Base-by-base conservation (phyloP, 1,284 basidiomycete species). In the Papiliotrema laurentii region DNA sequence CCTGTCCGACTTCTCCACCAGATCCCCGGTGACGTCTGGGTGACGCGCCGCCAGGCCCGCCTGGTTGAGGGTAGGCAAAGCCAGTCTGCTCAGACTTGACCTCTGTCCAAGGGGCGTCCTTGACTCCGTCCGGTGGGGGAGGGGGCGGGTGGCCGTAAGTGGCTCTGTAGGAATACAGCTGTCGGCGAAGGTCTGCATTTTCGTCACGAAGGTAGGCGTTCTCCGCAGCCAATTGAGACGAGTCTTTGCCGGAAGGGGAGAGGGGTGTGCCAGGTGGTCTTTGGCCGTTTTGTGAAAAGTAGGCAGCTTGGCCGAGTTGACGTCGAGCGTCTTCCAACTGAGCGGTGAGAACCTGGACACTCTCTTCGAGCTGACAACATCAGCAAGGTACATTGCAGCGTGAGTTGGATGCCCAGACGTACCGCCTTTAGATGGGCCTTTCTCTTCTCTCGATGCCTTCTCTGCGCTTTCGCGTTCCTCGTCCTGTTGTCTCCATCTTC, bases 401-500 rank as follows among this genome's bases (percentile, higher is more conserved):
- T 47, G 19, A 14, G 25, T 18, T n/a, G 36, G 22, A 14, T 26
- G 22, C 16, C 18, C 19, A n/a, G 19, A 34, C 79, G 56, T 55
- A 87, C 88, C 76, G 89, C 84, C 63, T 90, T 88, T 64, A 92
- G 87, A 76, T 92, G 90, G 11, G 88, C 89, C 77, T 92, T 92
- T 72, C 89, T 81, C 75, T 92, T 92, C 68, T 89, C 89, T 49
- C 89, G 82, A 77, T 92, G 89, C 62, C 89, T 78, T 46, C 89
- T 87, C 76, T 93, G 89, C 3, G 89, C 89, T 69, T 86, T 88
- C 50, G 86, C 87, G 75, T 88, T 89, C 75, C 87, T 82, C 13
- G 70, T 66, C 16, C 72, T 54, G 37, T 68, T 68, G 51, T 71
- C 70, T 22, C 64, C 63, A 34, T 71, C 30, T 26, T 69, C 47